Evolutionary conservation across 2,329 filamentous ascomycete genomes (phyloP).

Genomic region (Aschersonia sp.): DNA sequence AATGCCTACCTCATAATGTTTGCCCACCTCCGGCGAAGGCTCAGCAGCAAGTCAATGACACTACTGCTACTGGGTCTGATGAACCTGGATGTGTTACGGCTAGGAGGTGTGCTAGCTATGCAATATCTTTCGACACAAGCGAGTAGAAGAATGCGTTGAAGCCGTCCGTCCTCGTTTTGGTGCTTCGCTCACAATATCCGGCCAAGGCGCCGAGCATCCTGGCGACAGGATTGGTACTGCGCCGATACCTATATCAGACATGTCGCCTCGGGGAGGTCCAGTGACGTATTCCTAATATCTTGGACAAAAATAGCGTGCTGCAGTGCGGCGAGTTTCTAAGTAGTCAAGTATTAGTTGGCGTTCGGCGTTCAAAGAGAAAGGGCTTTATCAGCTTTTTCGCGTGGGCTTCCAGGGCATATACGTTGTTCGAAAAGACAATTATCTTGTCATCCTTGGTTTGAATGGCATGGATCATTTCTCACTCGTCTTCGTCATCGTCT

Average conservation of each 20-base stretch:
- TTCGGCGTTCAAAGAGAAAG: conserved; percentile 84
- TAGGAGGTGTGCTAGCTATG: too few relatives aligned
- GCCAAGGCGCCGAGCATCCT: conserved; percentile 86
- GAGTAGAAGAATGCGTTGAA: conserved; percentile 99
- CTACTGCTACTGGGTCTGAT: too few relatives aligned
- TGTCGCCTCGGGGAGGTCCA: conserved; percentile 88
- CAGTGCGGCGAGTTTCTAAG: conserved; percentile 72
- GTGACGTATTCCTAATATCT: conserved; percentile 92
- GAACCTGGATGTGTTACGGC: too few relatives aligned
- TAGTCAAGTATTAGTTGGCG: conserved; percentile 79
- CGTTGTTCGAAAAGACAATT: conserved; percentile 95
- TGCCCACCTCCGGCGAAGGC: too few relatives aligned
- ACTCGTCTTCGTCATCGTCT: neutral
- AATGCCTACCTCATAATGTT: too few relatives aligned
- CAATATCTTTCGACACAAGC: conserved; percentile 85
- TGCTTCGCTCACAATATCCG: conserved; percentile 65
- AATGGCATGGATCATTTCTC: neutral
- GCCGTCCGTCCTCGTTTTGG: conserved; percentile 76
- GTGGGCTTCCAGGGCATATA: conserved; percentile 79
- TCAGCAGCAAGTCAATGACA: too few relatives aligned
- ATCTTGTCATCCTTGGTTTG: conserved; percentile 42
- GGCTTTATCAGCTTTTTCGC: conserved; percentile 72
- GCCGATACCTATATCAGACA: conserved; percentile 95
- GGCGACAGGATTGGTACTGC: conserved; percentile 88
- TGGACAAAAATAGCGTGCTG: conserved; percentile 81